Evolutionary conservation across 805 yeast genomes (phyloP).

Genomic region (Pichia thaimueangensis): DNA sequence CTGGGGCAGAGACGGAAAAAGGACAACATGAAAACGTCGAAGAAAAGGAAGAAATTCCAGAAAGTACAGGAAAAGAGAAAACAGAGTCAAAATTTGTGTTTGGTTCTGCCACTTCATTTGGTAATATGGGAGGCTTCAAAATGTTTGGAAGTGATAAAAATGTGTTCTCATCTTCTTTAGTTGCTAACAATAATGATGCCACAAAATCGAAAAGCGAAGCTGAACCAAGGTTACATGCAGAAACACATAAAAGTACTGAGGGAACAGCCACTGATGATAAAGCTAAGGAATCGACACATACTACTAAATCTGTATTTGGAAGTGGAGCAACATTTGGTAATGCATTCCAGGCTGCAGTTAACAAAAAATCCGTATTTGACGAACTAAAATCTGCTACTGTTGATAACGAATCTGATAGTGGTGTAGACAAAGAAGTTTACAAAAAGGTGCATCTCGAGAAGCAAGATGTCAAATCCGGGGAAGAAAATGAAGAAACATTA

Average conservation of each 20-base stretch:
- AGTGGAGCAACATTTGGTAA: constrained; percentile 42
- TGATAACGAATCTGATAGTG: constrained; percentile 16
- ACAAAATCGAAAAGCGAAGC: neutral
- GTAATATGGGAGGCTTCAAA: constrained; percentile 36
- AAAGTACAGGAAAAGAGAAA: constrained; percentile 1
- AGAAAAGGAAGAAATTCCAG: neutral
- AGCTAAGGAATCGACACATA: neutral
- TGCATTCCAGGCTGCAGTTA: constrained; percentile 48
- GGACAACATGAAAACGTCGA: constrained; percentile 7
- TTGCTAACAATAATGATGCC: neutral
- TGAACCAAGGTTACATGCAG: neutral
- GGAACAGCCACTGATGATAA: constrained; percentile 1
- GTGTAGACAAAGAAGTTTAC: constrained; percentile 31
- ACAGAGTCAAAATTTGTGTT: constrained; percentile 37
- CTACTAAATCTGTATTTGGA: constrained; percentile 33
- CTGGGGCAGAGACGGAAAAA: neutral
- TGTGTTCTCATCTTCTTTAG: constrained; percentile 32
- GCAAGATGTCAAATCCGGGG: constrained; percentile 73
- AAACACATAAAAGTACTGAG: constrained; percentile 4
- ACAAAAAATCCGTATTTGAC: constrained; percentile 55
- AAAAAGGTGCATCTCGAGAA: constrained; percentile 56
- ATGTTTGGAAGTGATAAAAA: constrained; percentile 26
- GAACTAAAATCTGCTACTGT: constrained; percentile 11
- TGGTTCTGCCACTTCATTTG: constrained; percentile 48
- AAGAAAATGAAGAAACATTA: constrained; percentile 71